These are phyloP conservation scores for Globomyces sp. DNA, from an alignment of 371 early-diverging fungal genomes.

Conservation along the genomic window DNA sequence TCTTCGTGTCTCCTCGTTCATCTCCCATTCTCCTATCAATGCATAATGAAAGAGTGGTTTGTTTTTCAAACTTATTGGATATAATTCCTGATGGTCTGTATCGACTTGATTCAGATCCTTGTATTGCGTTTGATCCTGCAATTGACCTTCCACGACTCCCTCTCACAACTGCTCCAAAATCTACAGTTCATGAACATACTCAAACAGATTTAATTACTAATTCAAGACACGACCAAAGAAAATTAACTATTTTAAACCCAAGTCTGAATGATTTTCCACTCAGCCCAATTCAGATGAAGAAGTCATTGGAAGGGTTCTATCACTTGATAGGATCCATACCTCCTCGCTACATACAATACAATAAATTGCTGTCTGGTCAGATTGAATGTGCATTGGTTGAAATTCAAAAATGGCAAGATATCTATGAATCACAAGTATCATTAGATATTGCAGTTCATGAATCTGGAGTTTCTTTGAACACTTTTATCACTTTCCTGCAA, in stretches of 20 bases:
- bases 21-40: constrained; percentile 8
- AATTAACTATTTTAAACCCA: neutral
- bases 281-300: constrained; percentile 20
- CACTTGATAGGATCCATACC: constrained; percentile 31
- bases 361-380: constrained; percentile 21
- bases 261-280: neutral
- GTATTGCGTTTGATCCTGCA: too few relatives aligned
- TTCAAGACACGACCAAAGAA: neutral
- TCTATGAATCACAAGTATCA: too few relatives aligned
- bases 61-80: too few relatives aligned
- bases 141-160: too few relatives aligned
- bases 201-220: neutral
- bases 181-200: neutral
- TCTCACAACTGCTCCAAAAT: too few relatives aligned
- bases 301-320: constrained; percentile 28
- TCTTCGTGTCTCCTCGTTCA: constrained; percentile 23
- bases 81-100: too few relatives aligned
- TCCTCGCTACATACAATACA: constrained; percentile 32
- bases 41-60: neutral
- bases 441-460: neutral
- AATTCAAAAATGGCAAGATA: constrained; percentile 16
- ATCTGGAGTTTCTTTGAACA: neutral
- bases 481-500: constrained; percentile 21
- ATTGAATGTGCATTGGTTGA: constrained; percentile 21
- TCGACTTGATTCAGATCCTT: too few relatives aligned